Base-by-base conservation (phyloP, 2,329 filamentous ascomycete genomes). In the Colletotrichum liaoningense region DNA sequence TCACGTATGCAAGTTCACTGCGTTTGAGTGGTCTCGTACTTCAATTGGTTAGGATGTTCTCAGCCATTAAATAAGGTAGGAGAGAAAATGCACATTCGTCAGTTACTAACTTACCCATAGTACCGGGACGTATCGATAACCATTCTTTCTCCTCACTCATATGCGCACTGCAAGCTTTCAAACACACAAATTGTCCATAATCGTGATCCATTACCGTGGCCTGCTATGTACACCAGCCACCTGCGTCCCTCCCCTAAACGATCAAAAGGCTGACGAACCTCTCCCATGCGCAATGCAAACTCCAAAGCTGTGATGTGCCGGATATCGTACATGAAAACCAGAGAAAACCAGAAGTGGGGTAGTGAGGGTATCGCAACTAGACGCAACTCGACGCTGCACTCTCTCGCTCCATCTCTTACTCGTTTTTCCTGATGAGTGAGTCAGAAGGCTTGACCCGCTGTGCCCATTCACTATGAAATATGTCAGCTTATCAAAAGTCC, bases 391-490 rank as follows among this genome's bases (percentile, higher is more conserved):
- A 52, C 59, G 19, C 62, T 67, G 62, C 30, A 55, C 26, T 35
- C 63, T 56, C 55, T 66, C 52, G 16, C 59, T 52, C 57, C 63
- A 56, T 57, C 19, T 24, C 33, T 70, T 80, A 81, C 73, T 82
- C 80, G 57, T 83, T 84, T 80, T 91, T 93, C 65, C 85, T 78
- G 77, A 93, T 93, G 74, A 93, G 83, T 69, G 88, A 88, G 54
- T 93, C 92, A 2, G 88, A 86, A 28, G 90, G 86, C 72, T 86
- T 86, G 54, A 92, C 90, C 69, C 91, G 85, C 79, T 93, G 91
- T 49, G 91, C 92, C 91, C 91, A 93, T 84, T 92, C 90, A 28
- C 90, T 92, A 69, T 42, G 73, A 19, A 70, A 38, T 83, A 80
- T 55, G 55, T 63, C 65, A 65, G 65, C 65, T 62, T 55, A 58